Conservation (phyloP, 495 filamentous ascomycete genomes). For the Xylaria flabelliformis region DNA sequence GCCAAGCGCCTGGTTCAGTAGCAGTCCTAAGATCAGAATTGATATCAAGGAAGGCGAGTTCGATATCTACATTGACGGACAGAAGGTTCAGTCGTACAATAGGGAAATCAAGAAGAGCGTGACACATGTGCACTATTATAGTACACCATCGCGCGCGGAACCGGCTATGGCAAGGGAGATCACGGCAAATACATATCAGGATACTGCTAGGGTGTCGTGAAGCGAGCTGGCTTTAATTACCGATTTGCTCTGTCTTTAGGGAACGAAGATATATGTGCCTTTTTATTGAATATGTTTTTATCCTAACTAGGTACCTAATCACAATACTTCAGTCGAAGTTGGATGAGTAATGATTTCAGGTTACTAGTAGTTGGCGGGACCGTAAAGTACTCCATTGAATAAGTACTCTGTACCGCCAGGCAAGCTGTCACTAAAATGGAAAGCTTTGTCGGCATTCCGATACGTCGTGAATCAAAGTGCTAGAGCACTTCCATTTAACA, state of each 20-base stretch:
- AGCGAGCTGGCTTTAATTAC: background rate
- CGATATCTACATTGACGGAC: slow-evolving; percentile 14
- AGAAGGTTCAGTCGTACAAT: slow-evolving; percentile 9
- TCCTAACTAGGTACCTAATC: background rate
- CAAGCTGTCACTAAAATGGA: too few species aligned
- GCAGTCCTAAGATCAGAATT: slow-evolving; percentile 4
- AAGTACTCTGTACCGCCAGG: too few species aligned
- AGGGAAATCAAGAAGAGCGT: slow-evolving; percentile 21
- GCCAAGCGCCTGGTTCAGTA: slow-evolving; percentile 22
- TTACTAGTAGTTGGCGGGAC: too few species aligned
- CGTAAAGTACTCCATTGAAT: too few species aligned
- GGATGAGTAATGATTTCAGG: background rate
- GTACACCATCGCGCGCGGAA: slow-evolving; percentile 16
- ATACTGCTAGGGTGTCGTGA: slow-evolving; percentile 5
- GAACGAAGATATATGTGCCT: background rate
- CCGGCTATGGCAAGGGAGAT: slow-evolving; percentile 21
- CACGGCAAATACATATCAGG: slow-evolving; percentile 18
- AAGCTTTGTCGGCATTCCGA: too few species aligned
- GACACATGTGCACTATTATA: slow-evolving; percentile 24
- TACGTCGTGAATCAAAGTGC: too few species aligned
- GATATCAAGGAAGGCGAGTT: slow-evolving; percentile 15
- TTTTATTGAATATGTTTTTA: background rate
- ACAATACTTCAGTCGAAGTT: background rate
- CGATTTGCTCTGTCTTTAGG: background rate
- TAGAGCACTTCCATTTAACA: too few species aligned